Percentiles rank a stretch among this genome's conserved stretches.
These are phyloP conservation scores for Arctium lappa DNA, from an alignment of 129 eudicot genomes.

Conservation along the genomic window DNA sequence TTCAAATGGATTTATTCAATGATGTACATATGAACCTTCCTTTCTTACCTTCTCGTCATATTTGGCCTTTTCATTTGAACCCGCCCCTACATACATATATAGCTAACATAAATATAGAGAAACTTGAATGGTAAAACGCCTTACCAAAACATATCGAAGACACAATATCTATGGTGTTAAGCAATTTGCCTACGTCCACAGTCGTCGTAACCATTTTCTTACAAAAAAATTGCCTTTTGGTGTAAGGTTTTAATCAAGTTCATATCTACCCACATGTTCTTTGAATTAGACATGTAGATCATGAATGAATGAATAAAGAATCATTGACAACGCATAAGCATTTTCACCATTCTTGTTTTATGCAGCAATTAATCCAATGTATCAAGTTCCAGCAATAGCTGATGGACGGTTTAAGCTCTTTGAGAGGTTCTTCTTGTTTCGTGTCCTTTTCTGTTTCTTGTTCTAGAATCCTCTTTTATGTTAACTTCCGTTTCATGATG, in stretches of 20 bases:
- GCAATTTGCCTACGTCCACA: too few species aligned
- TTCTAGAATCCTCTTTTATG: not conserved
- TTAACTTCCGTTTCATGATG: not conserved
- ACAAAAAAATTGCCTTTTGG: not conserved
- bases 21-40: too few species aligned
- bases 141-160: too few species aligned
- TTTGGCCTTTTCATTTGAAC: too few species aligned
- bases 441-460: not conserved
- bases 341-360: slow-evolving; percentile 7
- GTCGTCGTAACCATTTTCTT: too few species aligned
- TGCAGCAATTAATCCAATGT: slow-evolving; percentile 76
- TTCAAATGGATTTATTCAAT: too few species aligned
- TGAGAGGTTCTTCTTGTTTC: slow-evolving; percentile 53
- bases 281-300: not conserved
- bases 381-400: slow-evolving; percentile 66
- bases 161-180: too few species aligned
- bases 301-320: not conserved
- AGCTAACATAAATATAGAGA: too few species aligned
- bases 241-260: not conserved
- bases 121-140: too few species aligned
- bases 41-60: too few species aligned
- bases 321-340: not conserved
- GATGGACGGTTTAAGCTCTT: slow-evolving; percentile 74
- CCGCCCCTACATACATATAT: too few species aligned
- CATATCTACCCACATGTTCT: not conserved